These are phyloP conservation scores for Leishmania major DNA, from an alignment of 208 protist genomes.

Conservation along the genomic window DNA sequence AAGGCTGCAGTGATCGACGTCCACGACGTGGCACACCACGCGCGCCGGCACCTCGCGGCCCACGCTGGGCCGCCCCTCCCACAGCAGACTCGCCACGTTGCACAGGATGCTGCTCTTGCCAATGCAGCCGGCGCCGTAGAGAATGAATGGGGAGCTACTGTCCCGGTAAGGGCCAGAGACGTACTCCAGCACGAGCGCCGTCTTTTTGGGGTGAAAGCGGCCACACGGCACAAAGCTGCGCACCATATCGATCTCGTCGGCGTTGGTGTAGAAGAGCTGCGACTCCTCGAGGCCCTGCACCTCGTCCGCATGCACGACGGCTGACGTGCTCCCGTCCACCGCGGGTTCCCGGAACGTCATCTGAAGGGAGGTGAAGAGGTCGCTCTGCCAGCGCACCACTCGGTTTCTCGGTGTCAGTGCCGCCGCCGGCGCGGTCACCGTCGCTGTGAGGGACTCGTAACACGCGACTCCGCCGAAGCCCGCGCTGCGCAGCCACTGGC, in stretches of 20 bases:
- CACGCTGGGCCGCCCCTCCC: constrained; percentile 15
- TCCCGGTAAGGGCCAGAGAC: constrained; percentile 31
- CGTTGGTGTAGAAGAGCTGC: constrained; percentile 22
- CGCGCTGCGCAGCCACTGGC: constrained; percentile 51
- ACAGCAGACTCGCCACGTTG: constrained; percentile 43
- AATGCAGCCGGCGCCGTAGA: constrained; percentile 62
- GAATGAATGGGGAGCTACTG: constrained; percentile 61
- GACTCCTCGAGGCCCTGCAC: constrained; percentile 17
- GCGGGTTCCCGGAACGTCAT: constrained; percentile 49
- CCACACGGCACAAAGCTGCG: constrained; percentile 19
- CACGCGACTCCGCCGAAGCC: constrained; percentile 27
- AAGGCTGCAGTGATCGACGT: constrained; percentile 47
- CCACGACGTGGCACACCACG: constrained; percentile 47
- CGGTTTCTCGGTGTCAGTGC: constrained; percentile 41
- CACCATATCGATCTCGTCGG: constrained; percentile 24
- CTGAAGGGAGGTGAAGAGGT: constrained; percentile 58
- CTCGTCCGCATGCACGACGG: constrained; percentile 4
- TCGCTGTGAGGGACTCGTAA: constrained; percentile 25
- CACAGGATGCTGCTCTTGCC: constrained; percentile 67
- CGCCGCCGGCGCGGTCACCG: constrained; percentile 8
- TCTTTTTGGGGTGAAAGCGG: constrained; percentile 33
- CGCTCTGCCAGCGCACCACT: constrained; percentile 71
- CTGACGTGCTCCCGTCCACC: constrained; percentile 5
- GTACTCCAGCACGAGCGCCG: constrained; percentile 46
- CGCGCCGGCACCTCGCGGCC: constrained; percentile 16